phyloP scores from a whole-genome alignment of 768 basidiomycete species.

The Tricholoma bakamatsutake region DNA sequence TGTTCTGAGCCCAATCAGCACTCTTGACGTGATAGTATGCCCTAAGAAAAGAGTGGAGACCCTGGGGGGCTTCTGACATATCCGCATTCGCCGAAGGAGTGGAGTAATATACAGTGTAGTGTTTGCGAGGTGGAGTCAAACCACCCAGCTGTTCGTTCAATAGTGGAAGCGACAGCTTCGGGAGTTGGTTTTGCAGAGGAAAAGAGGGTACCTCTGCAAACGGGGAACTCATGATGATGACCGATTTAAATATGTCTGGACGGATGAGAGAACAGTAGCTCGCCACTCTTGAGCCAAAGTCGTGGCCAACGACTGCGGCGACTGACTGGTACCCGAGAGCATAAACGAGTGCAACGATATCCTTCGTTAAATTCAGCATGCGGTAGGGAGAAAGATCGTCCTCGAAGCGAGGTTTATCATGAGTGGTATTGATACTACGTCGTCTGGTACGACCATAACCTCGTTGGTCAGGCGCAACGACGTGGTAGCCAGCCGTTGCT shows the following conservation, averaged over 20 bases:
- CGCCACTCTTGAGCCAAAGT: slow-evolving; percentile 51
- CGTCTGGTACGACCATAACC: slow-evolving; percentile 43
- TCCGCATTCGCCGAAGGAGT: slow-evolving; percentile 40
- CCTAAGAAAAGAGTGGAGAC: slow-evolving; percentile 43
- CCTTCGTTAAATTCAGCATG: slow-evolving; percentile 44
- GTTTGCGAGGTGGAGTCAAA: slow-evolving; percentile 48
- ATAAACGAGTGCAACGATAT: slow-evolving; percentile 45
- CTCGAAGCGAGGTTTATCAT: slow-evolving; percentile 29
- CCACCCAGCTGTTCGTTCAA: slow-evolving; percentile 26
- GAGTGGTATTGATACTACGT: neutral
- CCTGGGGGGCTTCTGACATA: slow-evolving; percentile 36
- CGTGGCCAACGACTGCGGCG: slow-evolving; percentile 53
- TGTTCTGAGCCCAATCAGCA: slow-evolving; percentile 39
- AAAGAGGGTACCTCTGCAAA: slow-evolving; percentile 41
- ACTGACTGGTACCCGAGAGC: slow-evolving; percentile 43
- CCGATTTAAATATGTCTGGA: slow-evolving; percentile 49
- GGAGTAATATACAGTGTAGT: slow-evolving; percentile 49
- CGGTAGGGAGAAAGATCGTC: slow-evolving; percentile 48
- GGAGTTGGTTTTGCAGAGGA: slow-evolving; percentile 6
- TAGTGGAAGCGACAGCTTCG: slow-evolving; percentile 9
- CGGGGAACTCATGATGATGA: slow-evolving; percentile 57
- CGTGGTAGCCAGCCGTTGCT: slow-evolving; percentile 45
- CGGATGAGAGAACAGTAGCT: slow-evolving; percentile 47
- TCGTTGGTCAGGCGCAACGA: slow-evolving; percentile 58
- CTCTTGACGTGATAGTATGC: slow-evolving; percentile 54